Percentiles rank a stretch among this genome's conserved stretches.
Evolutionary conservation across 2,329 filamentous ascomycete species (phyloP).

Genomic region (Phaeosphaeriaceae sp.): DNA sequence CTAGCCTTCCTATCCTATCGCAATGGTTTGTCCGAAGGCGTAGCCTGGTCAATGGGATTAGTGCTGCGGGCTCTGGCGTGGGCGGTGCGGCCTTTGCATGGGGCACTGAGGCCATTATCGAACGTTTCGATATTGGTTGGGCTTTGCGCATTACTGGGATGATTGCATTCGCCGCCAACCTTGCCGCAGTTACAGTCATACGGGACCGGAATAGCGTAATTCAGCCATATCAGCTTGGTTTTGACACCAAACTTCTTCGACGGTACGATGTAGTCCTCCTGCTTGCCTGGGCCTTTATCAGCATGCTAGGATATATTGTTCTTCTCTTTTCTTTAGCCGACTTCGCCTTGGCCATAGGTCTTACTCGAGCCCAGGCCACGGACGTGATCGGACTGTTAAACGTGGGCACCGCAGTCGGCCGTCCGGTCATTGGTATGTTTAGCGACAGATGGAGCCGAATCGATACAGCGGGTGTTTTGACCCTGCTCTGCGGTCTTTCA

Average conservation of each 20-base stretch:
- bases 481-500: constrained; percentile 47
- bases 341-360: constrained; percentile 54
- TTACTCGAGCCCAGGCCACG: constrained; percentile 49
- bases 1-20: constrained; percentile 45
- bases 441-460: constrained; percentile 56
- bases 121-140: constrained; percentile 47
- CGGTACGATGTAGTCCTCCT: constrained; percentile 47
- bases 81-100: constrained; percentile 46
- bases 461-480: constrained; percentile 50
- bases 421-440: constrained; percentile 54
- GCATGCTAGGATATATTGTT: constrained; percentile 57
- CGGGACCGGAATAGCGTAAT: constrained; percentile 45
- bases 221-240: constrained; percentile 41
- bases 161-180: constrained; percentile 34
- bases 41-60: constrained; percentile 51
- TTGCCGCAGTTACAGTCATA: constrained; percentile 37
- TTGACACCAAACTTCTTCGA: constrained; percentile 46
- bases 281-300: constrained; percentile 53
- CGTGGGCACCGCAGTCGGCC: constrained; percentile 55
- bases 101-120: constrained; percentile 48
- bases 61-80: constrained; percentile 48
- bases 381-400: constrained; percentile 54
- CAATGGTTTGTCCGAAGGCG: constrained; percentile 53
- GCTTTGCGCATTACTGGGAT: constrained; percentile 50
- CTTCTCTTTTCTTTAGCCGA: constrained; percentile 57